Percentiles rank a stretch among this genome's conserved stretches.
These are phyloP conservation scores for Pythium scleroteichum DNA, from an alignment of 352 stramenopile species.

Conservation along the genomic window DNA sequence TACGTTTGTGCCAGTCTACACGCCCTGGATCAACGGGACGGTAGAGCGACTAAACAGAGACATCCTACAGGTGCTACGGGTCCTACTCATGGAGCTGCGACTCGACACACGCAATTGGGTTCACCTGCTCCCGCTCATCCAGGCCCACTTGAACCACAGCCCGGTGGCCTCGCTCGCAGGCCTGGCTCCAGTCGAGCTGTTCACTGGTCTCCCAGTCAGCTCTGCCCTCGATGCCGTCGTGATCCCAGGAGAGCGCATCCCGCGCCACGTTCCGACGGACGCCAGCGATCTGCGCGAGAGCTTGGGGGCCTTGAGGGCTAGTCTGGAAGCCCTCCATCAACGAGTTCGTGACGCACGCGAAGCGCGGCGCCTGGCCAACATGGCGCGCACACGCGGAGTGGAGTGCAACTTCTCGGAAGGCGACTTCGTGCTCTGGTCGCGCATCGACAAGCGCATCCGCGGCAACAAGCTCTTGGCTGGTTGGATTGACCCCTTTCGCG, in stretches of 20 bases:
- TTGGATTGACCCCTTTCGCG: constrained; percentile 27
- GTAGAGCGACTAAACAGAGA: constrained; percentile 21
- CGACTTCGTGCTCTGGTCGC: constrained; percentile 31
- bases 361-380: not conserved
- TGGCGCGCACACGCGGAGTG: not conserved
- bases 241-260: not conserved
- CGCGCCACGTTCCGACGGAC: not conserved
- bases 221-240: not conserved
- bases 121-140: constrained; percentile 15
- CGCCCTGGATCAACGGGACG: constrained; percentile 24
- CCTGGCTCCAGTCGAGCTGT: constrained; percentile 9
- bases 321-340: not conserved
- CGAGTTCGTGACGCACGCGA: not conserved
- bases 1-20: constrained; percentile 2
- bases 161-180: constrained; percentile 7
- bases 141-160: constrained; percentile 11
- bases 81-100: constrained; percentile 17
- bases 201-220: constrained; percentile 10
- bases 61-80: constrained; percentile 21
- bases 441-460: constrained; percentile 21
- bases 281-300: not conserved
- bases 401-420: constrained; percentile 20
- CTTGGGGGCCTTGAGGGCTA: not conserved
- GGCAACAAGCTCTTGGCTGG: constrained; percentile 24
- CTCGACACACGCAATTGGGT: constrained; percentile 18